Evolutionary conservation across 495 filamentous ascomycete species (phyloP), one percentile per base, ranked within the genome.

Genomic region (Penicillium lagena): DNA sequence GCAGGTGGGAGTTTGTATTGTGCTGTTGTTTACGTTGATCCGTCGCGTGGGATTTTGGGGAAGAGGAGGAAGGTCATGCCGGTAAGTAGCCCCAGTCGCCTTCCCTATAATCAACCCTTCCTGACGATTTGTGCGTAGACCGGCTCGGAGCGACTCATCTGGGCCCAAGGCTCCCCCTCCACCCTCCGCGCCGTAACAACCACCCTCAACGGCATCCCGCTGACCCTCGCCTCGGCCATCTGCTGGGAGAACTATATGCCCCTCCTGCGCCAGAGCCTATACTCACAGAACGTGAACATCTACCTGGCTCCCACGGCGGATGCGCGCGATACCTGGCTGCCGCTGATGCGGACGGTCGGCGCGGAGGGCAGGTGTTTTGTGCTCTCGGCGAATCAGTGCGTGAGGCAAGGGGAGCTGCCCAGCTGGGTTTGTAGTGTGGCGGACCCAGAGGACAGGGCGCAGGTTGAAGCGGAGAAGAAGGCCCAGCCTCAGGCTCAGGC

Each of bases 211-310:
- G 87, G 86, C 14, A 79, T 91, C 11, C 79, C 77, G 36, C 65
- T 97, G 13, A 89, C 82, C 12, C 67, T 96, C 7, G 91, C 81
- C 0, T 81, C 87, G 0, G 91, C 90, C 1, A 94, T 97, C 35
- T 97, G 91, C 70, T 97, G 91, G 91, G 91, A 97, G 64, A 96
- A 89, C 51, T 95, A 88, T 58, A 97, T 97, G 91, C 91, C 91
- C 0, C 68, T 96, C 13, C 75, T 97, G 1, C 71, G 86, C 8
- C 75, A 87, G 40, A 78, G 81, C 14, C 73, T 97, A 12, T 97
- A 97, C 55, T 75, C 79, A 2, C 91, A 96, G 63, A 94, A 95
- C 57, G 85, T 96, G 45, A 95, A 91, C 57, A 70, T 97, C 14
- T 97, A 94, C 55, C 80, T 96, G 12, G 90, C 91, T 0, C 91